Evolutionary conservation across 1,139 yeast species (phyloP), one percentile per base, ranked within the genome.

Genomic region (Diutina siamensis): DNA sequence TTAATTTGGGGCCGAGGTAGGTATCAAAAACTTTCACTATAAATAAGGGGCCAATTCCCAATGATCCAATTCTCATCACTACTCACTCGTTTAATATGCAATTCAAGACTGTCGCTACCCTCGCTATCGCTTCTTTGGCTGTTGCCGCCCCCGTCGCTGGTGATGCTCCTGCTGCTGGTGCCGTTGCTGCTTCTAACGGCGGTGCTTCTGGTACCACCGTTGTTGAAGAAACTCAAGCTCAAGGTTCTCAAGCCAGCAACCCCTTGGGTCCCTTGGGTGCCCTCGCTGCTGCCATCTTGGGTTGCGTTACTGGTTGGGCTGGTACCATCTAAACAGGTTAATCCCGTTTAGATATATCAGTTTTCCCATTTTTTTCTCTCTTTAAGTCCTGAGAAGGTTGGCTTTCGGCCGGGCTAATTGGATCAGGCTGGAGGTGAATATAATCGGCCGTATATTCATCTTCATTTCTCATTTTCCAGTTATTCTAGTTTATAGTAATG

Each of bases 201-300:
- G 34, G 34, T n/a, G 4, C 13, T 12, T 31, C 34, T 13, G 34
- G 34, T n/a, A 21, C 40, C 28, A 35, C 40, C 28, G 31, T 22
- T n/a, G 22, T 35, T 35, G 40, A 21, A 4, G 28, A 21, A 12
- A 22, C 17, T 5, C 31, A 35, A 35, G 40, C 17, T n/a, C 27
- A 27, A 20, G 21, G 25, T 35, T 12, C 13, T 18, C 17, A 20
- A 22, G 22, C 22, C 13, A 21, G 5, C 28, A 35, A 35, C 40
- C 40, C 40, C 28, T 21, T 35, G 28, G 40, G 40, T 35, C 40
- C 40, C 31, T 13, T 35, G 10, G 40, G 40, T 35, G 40, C 40
- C 28, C 12, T 35, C 12, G 40, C 40, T 21, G 40, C 40, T 35
- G 40, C 40, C 28, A 35, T 35, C 28, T 20, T n/a, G 40, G 40